Base-by-base conservation (phyloP, 176 grass and related monocot genomes). In the Oryza australiensis region DNA sequence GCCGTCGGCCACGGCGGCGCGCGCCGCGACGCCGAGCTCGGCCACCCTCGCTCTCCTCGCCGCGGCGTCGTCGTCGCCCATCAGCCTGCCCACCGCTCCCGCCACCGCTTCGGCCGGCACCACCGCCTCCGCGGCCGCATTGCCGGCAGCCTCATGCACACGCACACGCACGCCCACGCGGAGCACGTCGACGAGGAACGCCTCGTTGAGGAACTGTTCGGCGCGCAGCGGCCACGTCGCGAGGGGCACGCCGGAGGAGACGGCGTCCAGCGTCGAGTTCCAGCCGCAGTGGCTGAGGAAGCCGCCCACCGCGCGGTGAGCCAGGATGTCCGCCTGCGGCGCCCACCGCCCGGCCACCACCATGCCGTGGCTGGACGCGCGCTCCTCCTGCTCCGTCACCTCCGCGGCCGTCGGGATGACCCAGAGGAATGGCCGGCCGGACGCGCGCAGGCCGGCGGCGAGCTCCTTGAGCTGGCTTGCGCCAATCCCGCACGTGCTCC, bases 191-290 rank as follows among this genome's bases (percentile, higher is more conserved):
- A 89, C 79, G 45, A 89, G 84, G 74, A 87, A 64, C 66, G 26
- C 45, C 83, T 92, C 90, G 75, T 92, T 92, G 12, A 88, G 49
- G 66, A 92, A 92, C 73, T 92, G 87, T 69, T 89, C 87, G 23
- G 82, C 83, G 13, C 85, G 76, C 55, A 92, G 75, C 46, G 87
- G 90, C 83, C 90, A 92, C 32, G 87, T 92, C 32, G 71, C 65
- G 64, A 84, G 57, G 0, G 90, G 74, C 41, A 92, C 80, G 1
- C 83, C 75, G 20, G 63, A 45, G 18, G 35, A 23, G 6, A 76
- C 41, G 3, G 83, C 59, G 43, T 92, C 90, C 15, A 81, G 42
- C 75, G 62, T 77, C 75, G 87, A 84, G 71, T 85, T 88, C 87
- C 87, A 93, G 3, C 87, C 84, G 27, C 84, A 93, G 72, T 93